A percentile compares a stretch with the other conserved stretches of the same genome.
Conservation (phyloP, 2,329 filamentous ascomycete species). For the Penicillium sp. region DNA sequence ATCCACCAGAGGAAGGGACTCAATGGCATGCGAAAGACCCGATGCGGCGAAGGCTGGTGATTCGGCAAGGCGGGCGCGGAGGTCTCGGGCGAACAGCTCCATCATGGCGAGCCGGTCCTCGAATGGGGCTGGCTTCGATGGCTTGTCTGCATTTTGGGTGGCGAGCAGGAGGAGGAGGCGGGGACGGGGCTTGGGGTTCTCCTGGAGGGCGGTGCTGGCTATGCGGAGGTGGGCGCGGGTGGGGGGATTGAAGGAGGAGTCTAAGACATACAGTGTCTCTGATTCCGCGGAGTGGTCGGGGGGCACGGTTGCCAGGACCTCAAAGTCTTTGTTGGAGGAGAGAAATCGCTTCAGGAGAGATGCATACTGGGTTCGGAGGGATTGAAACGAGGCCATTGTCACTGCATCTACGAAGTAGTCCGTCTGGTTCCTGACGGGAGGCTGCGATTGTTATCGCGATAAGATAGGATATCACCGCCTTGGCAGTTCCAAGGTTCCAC, state of each 20-base stretch:
- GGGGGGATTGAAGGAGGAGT: slow-evolving; percentile 69
- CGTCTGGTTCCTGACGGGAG: not conserved
- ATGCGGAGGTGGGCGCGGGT: slow-evolving; percentile 61
- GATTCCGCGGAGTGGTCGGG: slow-evolving; percentile 17
- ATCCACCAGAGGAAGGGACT: slow-evolving; percentile 40
- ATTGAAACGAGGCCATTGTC: slow-evolving; percentile 27
- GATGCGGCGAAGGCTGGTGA: slow-evolving; percentile 9
- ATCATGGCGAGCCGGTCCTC: slow-evolving; percentile 54
- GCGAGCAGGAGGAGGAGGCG: slow-evolving; percentile 62
- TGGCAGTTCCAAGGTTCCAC: not conserved
- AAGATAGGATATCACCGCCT: slow-evolving; percentile 10
- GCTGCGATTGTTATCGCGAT: not conserved
- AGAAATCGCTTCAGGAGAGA: slow-evolving; percentile 48
- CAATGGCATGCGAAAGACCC: not conserved
- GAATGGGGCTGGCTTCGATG: slow-evolving; percentile 51
- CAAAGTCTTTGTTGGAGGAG: slow-evolving; percentile 38
- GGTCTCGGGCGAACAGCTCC: slow-evolving; percentile 48
- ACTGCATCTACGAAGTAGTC: not conserved
- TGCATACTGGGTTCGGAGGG: slow-evolving; percentile 41
- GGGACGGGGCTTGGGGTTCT: slow-evolving; percentile 31
- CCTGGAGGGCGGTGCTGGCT: slow-evolving; percentile 54
- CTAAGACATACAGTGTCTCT: slow-evolving; percentile 61
- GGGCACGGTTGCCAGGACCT: slow-evolving; percentile 22
- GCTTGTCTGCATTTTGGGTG: slow-evolving; percentile 67
- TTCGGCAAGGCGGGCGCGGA: slow-evolving; percentile 34